A percentile compares a stretch with the other conserved stretches of the same genome.
These are phyloP conservation scores for Rugiboletus extremiorientalis DNA, from an alignment of 1,284 basidiomycete species.

Conservation along the genomic window DNA sequence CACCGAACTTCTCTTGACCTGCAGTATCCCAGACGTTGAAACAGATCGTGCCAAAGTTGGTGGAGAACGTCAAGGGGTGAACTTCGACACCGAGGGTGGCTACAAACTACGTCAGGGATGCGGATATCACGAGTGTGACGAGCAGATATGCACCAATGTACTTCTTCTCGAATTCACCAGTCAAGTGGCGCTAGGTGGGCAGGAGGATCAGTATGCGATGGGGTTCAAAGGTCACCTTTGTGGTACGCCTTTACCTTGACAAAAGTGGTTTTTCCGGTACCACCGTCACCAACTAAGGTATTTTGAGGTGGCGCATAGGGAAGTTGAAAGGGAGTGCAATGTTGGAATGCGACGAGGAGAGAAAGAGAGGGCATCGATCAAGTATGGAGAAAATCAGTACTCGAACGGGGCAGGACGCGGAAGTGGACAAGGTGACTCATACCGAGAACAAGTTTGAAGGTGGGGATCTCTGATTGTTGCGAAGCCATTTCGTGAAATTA, in stretches of 20 bases:
- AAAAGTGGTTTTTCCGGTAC: constrained; percentile 97
- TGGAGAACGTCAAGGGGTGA: constrained; percentile 94
- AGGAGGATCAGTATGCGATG: constrained; percentile 60
- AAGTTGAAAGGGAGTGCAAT: constrained; percentile 11
- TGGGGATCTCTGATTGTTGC: constrained; percentile 68
- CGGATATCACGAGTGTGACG: constrained; percentile 7
- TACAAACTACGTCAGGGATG: constrained; percentile 36
- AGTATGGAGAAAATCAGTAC: constrained; percentile 30
- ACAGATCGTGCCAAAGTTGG: constrained; percentile 98
- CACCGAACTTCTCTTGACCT: constrained; percentile 99
- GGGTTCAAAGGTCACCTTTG: constrained; percentile 22
- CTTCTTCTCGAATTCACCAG: constrained; percentile 99
- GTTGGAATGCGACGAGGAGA: constrained; percentile 28
- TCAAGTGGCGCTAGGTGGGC: constrained; percentile 86
- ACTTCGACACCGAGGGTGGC: constrained; percentile 99
- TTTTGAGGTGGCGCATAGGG: constrained; percentile 22
- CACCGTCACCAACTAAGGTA: constrained; percentile 88
- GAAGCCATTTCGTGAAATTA: constrained; percentile 43
- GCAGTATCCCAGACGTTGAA: constrained; percentile 99
- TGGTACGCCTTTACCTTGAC: constrained; percentile 71
- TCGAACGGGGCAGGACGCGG: constrained; percentile 6
- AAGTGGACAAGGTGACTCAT: constrained; percentile 33
- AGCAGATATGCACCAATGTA: constrained; percentile 80
- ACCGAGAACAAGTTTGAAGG: constrained; percentile 99
- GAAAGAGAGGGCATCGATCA: constrained; percentile 28